Evolutionary conservation across 345 rosid species (phyloP).

Genomic region (Geranium brycei): DNA sequence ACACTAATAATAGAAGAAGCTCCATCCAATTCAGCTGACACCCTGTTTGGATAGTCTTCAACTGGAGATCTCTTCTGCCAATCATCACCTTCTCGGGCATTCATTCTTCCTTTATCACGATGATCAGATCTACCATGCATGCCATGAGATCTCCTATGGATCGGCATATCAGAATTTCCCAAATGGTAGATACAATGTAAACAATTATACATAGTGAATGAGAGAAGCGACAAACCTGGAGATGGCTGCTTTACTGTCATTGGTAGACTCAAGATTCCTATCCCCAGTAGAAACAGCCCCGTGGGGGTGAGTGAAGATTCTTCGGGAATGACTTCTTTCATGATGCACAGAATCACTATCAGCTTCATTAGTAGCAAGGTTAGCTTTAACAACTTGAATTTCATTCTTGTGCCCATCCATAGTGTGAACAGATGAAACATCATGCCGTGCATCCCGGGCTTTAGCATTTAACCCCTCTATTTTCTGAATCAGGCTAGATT

Average conservation of each 20-base stretch:
- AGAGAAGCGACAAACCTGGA: constrained; percentile 46
- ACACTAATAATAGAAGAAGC: constrained; percentile 27
- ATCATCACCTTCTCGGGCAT: constrained; percentile 41
- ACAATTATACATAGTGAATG: constrained; percentile 4
- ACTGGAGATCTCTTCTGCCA: constrained; percentile 35
- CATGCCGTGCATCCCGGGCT: constrained; percentile 44
- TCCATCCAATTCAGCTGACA: constrained; percentile 25
- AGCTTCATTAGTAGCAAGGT: constrained; percentile 26
- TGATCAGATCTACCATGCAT: constrained; percentile 41
- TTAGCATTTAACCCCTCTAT: constrained; percentile 80
- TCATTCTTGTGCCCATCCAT: constrained; percentile 21
- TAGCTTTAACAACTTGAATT: constrained; percentile 12
- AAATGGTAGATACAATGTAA: constrained; percentile 11
- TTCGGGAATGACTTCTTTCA: constrained; percentile 22
- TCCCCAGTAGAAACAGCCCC: constrained; percentile 28
- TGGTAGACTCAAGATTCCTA: constrained; percentile 26
- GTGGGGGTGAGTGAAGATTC: constrained; percentile 22
- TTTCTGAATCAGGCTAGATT: constrained; percentile 64
- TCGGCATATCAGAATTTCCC: constrained; percentile 21
- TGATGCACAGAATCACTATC: constrained; percentile 17
- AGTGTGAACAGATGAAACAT: constrained; percentile 20
- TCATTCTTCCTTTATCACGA: constrained; percentile 43
- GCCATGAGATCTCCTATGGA: constrained; percentile 56
- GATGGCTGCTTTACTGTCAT: constrained; percentile 20
- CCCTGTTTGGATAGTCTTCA: constrained; percentile 21